A percentile compares a stretch with the other conserved stretches of the same genome.
Evolutionary conservation across 2,329 filamentous ascomycete species (phyloP).

Genomic region (Phyllosticta ampelicida): DNA sequence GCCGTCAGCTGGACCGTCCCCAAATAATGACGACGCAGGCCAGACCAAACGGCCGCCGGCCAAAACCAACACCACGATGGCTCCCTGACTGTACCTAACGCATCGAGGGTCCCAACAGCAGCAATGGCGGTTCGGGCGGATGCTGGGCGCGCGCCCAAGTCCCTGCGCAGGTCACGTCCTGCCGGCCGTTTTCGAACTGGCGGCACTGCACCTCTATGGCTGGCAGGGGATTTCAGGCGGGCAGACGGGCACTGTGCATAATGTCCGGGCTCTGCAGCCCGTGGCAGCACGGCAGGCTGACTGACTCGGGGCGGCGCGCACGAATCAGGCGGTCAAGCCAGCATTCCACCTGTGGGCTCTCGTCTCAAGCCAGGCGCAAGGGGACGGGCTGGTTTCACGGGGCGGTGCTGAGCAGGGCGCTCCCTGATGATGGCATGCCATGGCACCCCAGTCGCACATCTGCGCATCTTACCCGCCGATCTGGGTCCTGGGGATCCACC

Average conservation of each 20-base stretch:
- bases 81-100: not conserved
- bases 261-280: not conserved
- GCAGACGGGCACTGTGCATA: not conserved
- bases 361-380: not conserved
- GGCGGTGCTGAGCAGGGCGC: not conserved
- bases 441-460: constrained; percentile 11
- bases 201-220: too few species aligned
- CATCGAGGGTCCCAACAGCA: not conserved
- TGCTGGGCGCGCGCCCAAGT: not conserved
- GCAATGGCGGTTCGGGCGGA: not conserved
- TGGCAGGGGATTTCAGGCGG: not conserved
- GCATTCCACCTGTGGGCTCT: not conserved
- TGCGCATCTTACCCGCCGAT: constrained; percentile 12
- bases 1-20: not conserved
- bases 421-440: constrained; percentile 1
- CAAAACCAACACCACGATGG: not conserved
- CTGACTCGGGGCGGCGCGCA: not conserved
- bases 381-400: not conserved
- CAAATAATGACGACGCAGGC: not conserved
- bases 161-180: not conserved
- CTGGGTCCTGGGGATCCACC: constrained; percentile 10
- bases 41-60: not conserved
- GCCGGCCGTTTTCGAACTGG: not conserved
- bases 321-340: not conserved
- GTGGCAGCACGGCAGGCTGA: not conserved